Percentiles rank a stretch among this genome's conserved stretches.
phyloP scores from a whole-genome alignment of 345 rosid species.

The Citrus sp. region DNA sequence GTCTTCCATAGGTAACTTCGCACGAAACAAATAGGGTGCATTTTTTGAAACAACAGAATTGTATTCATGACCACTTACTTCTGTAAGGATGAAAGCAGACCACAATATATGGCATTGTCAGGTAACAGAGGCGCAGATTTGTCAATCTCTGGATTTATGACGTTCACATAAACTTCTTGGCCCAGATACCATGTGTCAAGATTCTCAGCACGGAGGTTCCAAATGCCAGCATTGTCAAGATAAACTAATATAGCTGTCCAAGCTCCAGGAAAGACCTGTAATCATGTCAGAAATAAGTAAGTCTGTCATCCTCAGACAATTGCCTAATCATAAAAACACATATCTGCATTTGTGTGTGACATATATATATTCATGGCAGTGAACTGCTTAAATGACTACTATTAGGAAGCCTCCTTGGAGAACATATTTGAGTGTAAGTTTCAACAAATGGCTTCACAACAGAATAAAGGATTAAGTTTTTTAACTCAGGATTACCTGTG shows the following conservation, averaged over 20 bases:
- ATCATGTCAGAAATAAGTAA: conserved; percentile 1
- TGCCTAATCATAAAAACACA: neutral
- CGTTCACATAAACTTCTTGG: conserved; percentile 73
- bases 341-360: neutral
- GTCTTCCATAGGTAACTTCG: neutral
- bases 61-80: conserved; percentile 46
- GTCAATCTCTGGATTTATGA: conserved; percentile 69
- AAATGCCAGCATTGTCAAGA: conserved; percentile 86
- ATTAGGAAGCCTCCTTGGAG: neutral
- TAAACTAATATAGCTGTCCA: conserved; percentile 92
- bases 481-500: conserved; percentile 50
- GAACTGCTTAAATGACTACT: neutral
- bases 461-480: conserved; percentile 2
- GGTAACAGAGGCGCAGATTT: conserved; percentile 52
- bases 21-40: neutral
- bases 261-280: conserved; percentile 89
- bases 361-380: neutral
- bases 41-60: neutral
- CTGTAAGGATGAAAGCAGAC: conserved; percentile 71
- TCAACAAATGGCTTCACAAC: neutral
- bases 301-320: neutral
- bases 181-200: conserved; percentile 88
- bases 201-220: conserved; percentile 86
- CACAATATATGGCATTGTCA: conserved; percentile 74
- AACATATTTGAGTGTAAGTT: neutral